Base-by-base conservation (phyloP, 768 basidiomycete genomes). In the Boletus barrowsii region DNA sequence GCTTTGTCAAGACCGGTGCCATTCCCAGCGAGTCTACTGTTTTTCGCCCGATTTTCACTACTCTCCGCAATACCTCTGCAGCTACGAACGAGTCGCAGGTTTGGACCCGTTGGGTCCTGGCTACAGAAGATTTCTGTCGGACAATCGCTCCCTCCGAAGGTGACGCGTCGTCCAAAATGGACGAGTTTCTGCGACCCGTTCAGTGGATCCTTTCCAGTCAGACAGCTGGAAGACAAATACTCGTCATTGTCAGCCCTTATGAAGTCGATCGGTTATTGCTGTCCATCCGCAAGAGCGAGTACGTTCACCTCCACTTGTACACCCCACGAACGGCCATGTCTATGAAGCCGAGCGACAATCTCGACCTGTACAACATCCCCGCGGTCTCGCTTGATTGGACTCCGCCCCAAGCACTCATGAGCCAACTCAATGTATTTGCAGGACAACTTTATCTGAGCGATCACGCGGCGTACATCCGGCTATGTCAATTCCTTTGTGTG, bases 171-270 rank as follows among this genome's bases (percentile, higher is more conserved):
- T 35, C 33, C 10, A 66, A 62, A 20, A 42, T 48, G 11, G 68
- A 73, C 26, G 69, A 73, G 41, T 70, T 74, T 24, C 63, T 73
- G 14, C 70, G 70, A 10, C 70, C 76, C 0, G 74, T 78, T 39
- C 67, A 75, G 29, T 81, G 80, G 79, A 68, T 81, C 42, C 40
- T 78, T 36, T 73, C 56, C 53, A 73, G 56, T 59, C 76, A 43
- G 41, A 47, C 14, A 67, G 73, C 50, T 65, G 62, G 37, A 54
- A 55, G 18, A 47, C 72, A 42, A 3, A 32, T 51, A 3, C 58
- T 77, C 11, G 66, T 80, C 29, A 55, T 75, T 13, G 42, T 78
- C 49, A 81, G 79, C 60, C 72, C 72, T 3, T 59, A 59, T 42
- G 77, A 80, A 61, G 76, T 63, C 24, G 67, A 78, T 47, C 43